Percentiles rank a stretch among this genome's conserved stretches.
Conservation (phyloP, 352 stramenopile species). For the Phytophthora niederhauseri region DNA sequence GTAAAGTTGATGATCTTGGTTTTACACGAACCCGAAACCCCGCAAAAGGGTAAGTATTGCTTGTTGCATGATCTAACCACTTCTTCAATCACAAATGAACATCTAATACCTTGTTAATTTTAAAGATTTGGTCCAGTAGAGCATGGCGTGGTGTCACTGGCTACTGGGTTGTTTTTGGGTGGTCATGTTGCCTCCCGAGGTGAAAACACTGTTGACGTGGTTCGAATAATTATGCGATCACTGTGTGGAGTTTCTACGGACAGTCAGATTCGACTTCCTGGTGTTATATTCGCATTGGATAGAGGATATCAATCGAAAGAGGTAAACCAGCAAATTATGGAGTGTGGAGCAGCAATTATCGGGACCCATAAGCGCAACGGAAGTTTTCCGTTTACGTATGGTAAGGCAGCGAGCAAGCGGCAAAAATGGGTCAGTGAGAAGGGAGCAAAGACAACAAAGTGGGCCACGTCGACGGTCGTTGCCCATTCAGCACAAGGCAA, state of each 20-base stretch:
- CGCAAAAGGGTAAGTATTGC: constrained; percentile 7
- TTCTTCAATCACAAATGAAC: not conserved
- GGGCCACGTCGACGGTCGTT: not conserved
- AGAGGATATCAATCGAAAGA: constrained; percentile 18
- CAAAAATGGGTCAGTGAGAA: constrained; percentile 2
- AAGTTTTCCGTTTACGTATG: constrained; percentile 14
- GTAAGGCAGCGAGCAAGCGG: not conserved
- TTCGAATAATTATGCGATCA: constrained; percentile 5
- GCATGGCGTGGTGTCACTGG: constrained; percentile 10
- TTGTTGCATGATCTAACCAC: not conserved
- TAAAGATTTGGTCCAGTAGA: constrained; percentile 6
- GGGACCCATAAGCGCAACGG: constrained; percentile 5
- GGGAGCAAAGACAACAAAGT: constrained; percentile 2
- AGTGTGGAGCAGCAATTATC: constrained; percentile 10
- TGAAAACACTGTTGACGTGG: not conserved
- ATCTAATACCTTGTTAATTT: not conserved
- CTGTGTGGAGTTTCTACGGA: constrained; percentile 9
- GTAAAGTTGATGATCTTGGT: constrained; percentile 4
- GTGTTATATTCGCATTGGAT: constrained; percentile 16
- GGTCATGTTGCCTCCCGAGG: constrained; percentile 3
- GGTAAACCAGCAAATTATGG: constrained; percentile 9
- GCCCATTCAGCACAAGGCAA: not conserved
- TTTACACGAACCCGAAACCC: constrained; percentile 5
- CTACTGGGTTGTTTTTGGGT: constrained; percentile 7
- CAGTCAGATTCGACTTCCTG: constrained; percentile 8